Percentiles rank a stretch among this genome's conserved stretches.
Evolutionary conservation across 139 green algal genomes (phyloP).

Genomic region (Chlamydomonas urium): DNA sequence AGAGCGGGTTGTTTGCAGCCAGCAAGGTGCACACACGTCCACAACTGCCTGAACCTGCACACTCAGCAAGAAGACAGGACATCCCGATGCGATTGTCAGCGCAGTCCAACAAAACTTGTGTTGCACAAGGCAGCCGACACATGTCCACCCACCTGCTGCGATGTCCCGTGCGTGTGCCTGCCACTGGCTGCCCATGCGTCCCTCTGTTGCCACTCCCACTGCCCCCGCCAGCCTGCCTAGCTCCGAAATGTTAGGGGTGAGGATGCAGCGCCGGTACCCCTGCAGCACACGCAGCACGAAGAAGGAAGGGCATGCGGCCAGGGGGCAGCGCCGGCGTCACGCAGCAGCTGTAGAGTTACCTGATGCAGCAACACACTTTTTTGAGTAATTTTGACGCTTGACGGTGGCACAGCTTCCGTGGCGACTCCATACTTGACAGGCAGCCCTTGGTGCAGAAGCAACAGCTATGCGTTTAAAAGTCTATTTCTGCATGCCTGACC

Average conservation of each 20-base stretch:
- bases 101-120: not conserved
- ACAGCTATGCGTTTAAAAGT: not conserved
- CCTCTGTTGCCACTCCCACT: conserved; percentile 30
- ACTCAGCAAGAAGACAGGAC: not conserved
- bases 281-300: no score
- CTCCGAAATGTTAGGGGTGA: conserved; percentile 63
- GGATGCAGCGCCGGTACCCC: conserved; percentile 33
- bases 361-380: no score
- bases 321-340: no score
- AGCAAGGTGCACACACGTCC: not conserved
- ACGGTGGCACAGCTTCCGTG: not conserved
- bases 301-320: no score
- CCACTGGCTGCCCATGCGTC: conserved; percentile 32
- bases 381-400: not conserved
- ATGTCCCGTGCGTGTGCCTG: conserved; percentile 23
- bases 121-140: no score
- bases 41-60: not conserved
- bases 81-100: not conserved
- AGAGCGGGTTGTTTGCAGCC: not conserved
- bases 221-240: conserved; percentile 38
- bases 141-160: conserved; percentile 9
- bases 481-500: not conserved
- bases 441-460: not conserved
- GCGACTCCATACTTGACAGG: not conserved
- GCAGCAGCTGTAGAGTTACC: no score